Base-by-base conservation (phyloP, 148 eudicot species). In the Nepenthes mirabilis region DNA sequence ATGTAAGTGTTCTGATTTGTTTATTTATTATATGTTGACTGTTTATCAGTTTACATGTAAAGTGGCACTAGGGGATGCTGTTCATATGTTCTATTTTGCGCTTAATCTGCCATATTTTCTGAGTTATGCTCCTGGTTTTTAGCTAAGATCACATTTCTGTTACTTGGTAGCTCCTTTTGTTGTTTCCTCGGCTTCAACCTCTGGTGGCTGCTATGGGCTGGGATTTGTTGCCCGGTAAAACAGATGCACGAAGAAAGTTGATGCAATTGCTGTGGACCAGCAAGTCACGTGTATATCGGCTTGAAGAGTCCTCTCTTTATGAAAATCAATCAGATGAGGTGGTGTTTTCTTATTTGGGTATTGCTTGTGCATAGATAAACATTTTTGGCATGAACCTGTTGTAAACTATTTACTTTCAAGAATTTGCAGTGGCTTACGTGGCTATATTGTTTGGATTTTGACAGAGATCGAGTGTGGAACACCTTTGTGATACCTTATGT, bases 121-220 rank as follows among this genome's bases (percentile, higher is more conserved):
- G 23, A 23, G 23, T 23, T 23, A 23, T 8, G 45, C 59, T 37
- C 53, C 60, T 51, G 43, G 33, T n/a, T 5, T 36, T 58, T 60
- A 11, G 37, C 57, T 53, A 35, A 62, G 58, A 68, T 70, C 52
- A 72, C 62, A 23, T 72, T 56, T 69, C 45, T 36, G 33, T 65
- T 68, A 49, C 68, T 64, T 70, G 64, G 47, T 74, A 93, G 98
- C 74, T 88, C 59, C 88, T 83, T 59, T 75, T 71, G 58, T 66
- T 93, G 82, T 88, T 85, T 72, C 96, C 98, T 7, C 81, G 82
- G 65, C 98, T 93, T 79, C 98, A 81, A 77, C 96, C 98, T 62
- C 79, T 93, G 58, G 88, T 93, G 68, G 95, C 88, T 69, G 90
- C 82, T 68, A 70, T 93, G 83, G 98, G 96, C 57, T 93, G 98